Conservation (phyloP, 2,329 filamentous ascomycete species). For the Aureobasidium pullulans region DNA sequence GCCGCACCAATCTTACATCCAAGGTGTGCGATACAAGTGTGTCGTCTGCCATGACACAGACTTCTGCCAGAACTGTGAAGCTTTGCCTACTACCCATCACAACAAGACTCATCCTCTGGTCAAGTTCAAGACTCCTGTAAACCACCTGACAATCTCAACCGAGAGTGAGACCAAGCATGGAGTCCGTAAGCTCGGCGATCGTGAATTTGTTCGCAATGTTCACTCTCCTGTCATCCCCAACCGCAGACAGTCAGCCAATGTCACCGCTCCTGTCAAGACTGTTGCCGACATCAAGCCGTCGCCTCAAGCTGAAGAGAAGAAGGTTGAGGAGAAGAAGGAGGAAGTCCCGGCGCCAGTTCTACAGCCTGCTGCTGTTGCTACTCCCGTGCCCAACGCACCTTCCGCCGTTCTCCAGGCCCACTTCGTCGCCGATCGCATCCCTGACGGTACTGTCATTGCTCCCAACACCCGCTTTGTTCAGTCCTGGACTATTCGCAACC, state of each 20-base stretch:
- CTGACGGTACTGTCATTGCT: slow-evolving; percentile 66
- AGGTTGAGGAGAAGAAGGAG: not conserved
- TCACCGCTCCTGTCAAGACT: slow-evolving; percentile 55
- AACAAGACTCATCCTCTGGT: slow-evolving; percentile 95
- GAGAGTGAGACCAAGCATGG: slow-evolving; percentile 68
- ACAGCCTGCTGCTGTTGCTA: not conserved
- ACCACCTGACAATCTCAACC: slow-evolving; percentile 80
- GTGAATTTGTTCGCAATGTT: slow-evolving; percentile 20
- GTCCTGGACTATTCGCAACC: slow-evolving; percentile 85
- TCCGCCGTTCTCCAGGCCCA: slow-evolving; percentile 48
- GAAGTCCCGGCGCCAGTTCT: not conserved
- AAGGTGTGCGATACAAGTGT: slow-evolving; percentile 90
- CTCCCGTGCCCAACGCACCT: slow-evolving; percentile 14
- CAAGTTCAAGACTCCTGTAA: slow-evolving; percentile 91
- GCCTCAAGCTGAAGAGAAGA: slow-evolving; percentile 1
- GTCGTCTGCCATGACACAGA: slow-evolving; percentile 91
- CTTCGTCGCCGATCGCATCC: slow-evolving; percentile 71
- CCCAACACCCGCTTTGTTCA: slow-evolving; percentile 74
- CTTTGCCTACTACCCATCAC: slow-evolving; percentile 73
- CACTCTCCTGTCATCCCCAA: slow-evolving; percentile 15
- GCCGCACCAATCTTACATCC: slow-evolving; percentile 55
- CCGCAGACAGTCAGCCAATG: slow-evolving; percentile 7
- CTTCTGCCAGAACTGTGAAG: slow-evolving; percentile 92
- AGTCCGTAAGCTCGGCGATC: slow-evolving; percentile 68
- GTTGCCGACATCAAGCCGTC: slow-evolving; percentile 62